Conservation (phyloP, 768 basidiomycete species). For the Tulasnella sp. region DNA sequence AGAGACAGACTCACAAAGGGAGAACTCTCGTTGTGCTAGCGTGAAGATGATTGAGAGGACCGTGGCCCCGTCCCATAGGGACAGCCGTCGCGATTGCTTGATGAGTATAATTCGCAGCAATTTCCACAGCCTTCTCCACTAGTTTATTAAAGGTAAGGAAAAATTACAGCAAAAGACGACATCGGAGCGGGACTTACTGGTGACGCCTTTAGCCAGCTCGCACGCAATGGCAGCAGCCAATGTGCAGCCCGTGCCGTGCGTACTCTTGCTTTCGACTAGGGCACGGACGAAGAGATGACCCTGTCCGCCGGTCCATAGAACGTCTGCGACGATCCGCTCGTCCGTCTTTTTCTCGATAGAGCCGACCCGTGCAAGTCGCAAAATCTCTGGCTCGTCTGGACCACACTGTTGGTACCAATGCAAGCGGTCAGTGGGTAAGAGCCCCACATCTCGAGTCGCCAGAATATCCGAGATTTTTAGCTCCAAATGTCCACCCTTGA, state of each 20-base stretch:
- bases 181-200: slow-evolving; percentile 44
- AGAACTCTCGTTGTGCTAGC: slow-evolving; percentile 54
- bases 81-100: slow-evolving; percentile 70
- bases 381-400: slow-evolving; percentile 52
- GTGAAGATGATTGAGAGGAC: slow-evolving; percentile 88
- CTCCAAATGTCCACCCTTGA: slow-evolving; percentile 84
- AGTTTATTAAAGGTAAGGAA: not conserved
- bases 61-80: slow-evolving; percentile 72
- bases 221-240: slow-evolving; percentile 81
- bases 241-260: slow-evolving; percentile 94
- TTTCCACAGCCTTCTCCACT: slow-evolving; percentile 62
- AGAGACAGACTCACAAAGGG: slow-evolving; percentile 54
- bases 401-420: slow-evolving; percentile 13
- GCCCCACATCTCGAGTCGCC: not conserved
- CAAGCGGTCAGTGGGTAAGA: not conserved
- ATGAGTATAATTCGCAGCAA: slow-evolving; percentile 74
- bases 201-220: slow-evolving; percentile 57
- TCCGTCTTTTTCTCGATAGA: slow-evolving; percentile 31
- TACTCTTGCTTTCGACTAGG: slow-evolving; percentile 66
- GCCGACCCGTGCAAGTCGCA: slow-evolving; percentile 46
- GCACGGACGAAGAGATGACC: slow-evolving; percentile 60
- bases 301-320: slow-evolving; percentile 35
- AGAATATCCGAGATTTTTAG: slow-evolving; percentile 41
- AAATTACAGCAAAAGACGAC: not conserved
- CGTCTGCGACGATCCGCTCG: not conserved